Conservation (phyloP, 164 flowering plant genomes). For the Kingdonia uniflora region DNA sequence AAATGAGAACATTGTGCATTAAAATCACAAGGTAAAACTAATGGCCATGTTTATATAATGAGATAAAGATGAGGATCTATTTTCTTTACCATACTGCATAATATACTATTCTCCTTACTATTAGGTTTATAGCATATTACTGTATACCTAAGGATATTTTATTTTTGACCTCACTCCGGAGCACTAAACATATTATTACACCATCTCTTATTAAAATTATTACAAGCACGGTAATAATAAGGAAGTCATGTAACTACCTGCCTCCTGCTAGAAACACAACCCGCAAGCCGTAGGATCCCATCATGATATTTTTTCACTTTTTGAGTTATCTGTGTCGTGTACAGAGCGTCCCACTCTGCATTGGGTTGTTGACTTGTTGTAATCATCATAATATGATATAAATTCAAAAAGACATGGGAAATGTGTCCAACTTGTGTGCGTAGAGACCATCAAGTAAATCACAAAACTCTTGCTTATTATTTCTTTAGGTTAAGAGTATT, state of each 20-base stretch:
- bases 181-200: neutral
- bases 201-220: neutral
- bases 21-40: too few relatives aligned
- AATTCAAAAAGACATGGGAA: neutral
- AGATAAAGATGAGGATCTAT: too few relatives aligned
- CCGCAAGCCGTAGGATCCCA: conserved; percentile 41
- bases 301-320: conserved; percentile 80
- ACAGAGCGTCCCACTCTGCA: conserved; percentile 66
- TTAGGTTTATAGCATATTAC: neutral
- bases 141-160: neutral
- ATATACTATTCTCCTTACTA: too few relatives aligned
- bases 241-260: conserved; percentile 39
- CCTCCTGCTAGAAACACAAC: conserved; percentile 37
- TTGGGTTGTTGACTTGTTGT: neutral
- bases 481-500: too few relatives aligned
- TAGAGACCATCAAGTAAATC: too few relatives aligned
- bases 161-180: neutral
- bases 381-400: neutral
- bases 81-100: too few relatives aligned
- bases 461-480: too few relatives aligned
- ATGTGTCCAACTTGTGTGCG: neutral
- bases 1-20: too few relatives aligned
- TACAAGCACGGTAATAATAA: neutral
- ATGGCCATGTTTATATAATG: too few relatives aligned
- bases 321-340: conserved; percentile 57